Conservation (phyloP, 805 yeast genomes). For the Pichia insulana region DNA sequence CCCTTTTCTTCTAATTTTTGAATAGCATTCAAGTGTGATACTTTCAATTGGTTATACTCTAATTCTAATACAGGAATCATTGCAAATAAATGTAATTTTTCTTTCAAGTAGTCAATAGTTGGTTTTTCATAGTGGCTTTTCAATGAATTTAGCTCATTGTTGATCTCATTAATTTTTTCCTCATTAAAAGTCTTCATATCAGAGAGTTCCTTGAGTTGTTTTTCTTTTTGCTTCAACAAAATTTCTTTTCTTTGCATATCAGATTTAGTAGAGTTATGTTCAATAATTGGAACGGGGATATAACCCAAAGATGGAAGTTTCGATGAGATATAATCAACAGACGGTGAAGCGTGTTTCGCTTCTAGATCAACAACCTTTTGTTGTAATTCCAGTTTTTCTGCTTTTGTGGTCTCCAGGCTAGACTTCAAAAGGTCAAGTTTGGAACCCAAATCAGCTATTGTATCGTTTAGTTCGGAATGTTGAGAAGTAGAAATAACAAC, state of each 20-base stretch:
- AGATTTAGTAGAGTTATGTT: slow-evolving; percentile 9
- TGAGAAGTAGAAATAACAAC: slow-evolving; percentile 12
- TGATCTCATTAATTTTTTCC: background rate
- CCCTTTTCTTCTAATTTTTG: background rate
- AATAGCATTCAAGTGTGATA: background rate
- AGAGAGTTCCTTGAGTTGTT: slow-evolving; percentile 9
- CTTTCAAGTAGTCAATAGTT: slow-evolving; percentile 8
- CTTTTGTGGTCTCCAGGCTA: slow-evolving; percentile 2
- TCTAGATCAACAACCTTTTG: slow-evolving; percentile 7
- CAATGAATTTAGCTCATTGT: background rate
- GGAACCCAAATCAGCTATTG: background rate
- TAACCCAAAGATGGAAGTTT: slow-evolving; percentile 13
- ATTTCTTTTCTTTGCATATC: slow-evolving; percentile 7
- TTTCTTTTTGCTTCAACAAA: background rate
- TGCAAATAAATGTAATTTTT: background rate
- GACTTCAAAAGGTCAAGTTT: slow-evolving; percentile 4
- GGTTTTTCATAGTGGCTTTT: slow-evolving; percentile 7
- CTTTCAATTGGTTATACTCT: background rate
- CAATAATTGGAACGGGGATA: slow-evolving; percentile 16
- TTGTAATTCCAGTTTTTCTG: slow-evolving; percentile 1
- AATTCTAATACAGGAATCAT: background rate
- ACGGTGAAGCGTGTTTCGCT: slow-evolving; percentile 14
- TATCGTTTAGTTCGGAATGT: slow-evolving; percentile 8
- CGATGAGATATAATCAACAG: slow-evolving; percentile 20
- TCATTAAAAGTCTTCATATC: slow-evolving; percentile 6